Conservation (phyloP, 2,329 filamentous ascomycete genomes). For the Gliomastix tumulicola region DNA sequence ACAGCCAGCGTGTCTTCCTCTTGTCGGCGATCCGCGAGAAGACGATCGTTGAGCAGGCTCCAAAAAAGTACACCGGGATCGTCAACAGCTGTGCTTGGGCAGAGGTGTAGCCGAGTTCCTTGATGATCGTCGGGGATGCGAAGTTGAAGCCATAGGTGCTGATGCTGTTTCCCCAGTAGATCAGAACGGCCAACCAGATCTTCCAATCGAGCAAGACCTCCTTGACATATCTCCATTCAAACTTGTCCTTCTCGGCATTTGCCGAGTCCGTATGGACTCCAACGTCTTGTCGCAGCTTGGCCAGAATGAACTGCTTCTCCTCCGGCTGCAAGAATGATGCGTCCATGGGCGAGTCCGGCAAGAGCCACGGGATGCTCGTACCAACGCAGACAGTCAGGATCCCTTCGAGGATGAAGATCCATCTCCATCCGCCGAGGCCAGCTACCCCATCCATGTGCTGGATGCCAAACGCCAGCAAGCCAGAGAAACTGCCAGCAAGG, state of each 20-base stretch:
- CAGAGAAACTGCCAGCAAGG: slow-evolving; percentile 13
- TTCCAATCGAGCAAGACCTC: slow-evolving; percentile 33
- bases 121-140: slow-evolving; percentile 27
- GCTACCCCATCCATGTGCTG: slow-evolving; percentile 13
- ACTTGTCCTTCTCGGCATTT: slow-evolving; percentile 61
- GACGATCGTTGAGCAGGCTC: slow-evolving; percentile 3
- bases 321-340: slow-evolving; percentile 1
- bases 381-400: slow-evolving; percentile 21
- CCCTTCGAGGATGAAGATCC: slow-evolving; percentile 16
- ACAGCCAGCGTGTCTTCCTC: slow-evolving; percentile 4
- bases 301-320: slow-evolving; percentile 1
- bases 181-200: slow-evolving; percentile 24
- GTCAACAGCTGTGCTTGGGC: slow-evolving; percentile 13
- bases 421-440: slow-evolving; percentile 11
- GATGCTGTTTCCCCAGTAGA: slow-evolving; percentile 22
- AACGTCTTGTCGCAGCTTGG: not conserved
- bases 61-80: slow-evolving; percentile 3
- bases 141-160: slow-evolving; percentile 16
- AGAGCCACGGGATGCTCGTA: slow-evolving; percentile 37
- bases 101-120: slow-evolving; percentile 27
- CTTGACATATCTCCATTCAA: slow-evolving; percentile 3
- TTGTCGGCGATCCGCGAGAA: slow-evolving; percentile 5
- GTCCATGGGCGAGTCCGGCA: slow-evolving; percentile 19
- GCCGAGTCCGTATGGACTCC: slow-evolving; percentile 2
- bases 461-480: slow-evolving; percentile 12